Conservation (phyloP, 2,329 filamentous ascomycete species). For the Cladosporium sphaerospermum region DNA sequence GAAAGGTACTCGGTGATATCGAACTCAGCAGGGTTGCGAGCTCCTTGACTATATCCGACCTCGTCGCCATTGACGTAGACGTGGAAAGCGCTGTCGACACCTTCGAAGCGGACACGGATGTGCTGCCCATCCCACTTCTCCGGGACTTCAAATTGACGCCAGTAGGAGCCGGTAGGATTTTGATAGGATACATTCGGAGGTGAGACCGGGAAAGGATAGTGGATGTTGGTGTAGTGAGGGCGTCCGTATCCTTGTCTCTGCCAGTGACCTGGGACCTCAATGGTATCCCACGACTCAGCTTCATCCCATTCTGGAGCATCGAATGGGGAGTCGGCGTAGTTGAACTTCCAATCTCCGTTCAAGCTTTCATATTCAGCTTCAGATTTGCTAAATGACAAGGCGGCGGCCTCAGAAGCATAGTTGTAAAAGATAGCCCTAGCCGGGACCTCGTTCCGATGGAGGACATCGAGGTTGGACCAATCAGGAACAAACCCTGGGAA, state of each 20-base stretch:
- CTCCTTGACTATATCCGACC: conserved; percentile 62
- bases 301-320: conserved; percentile 6
- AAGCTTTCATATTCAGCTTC: conserved; percentile 6
- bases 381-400: conserved; percentile 4
- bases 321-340: background rate
- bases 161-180: conserved; percentile 59
- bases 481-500: conserved; percentile 10
- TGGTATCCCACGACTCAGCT: conserved; percentile 40
- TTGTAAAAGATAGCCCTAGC: conserved; percentile 10
- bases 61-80: conserved; percentile 58
- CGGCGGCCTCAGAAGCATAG: conserved; percentile 7
- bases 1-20: conserved; percentile 52
- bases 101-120: conserved; percentile 60
- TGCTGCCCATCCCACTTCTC: conserved; percentile 44
- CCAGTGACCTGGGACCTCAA: conserved; percentile 62
- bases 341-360: conserved; percentile 7
- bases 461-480: conserved; percentile 11
- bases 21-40: conserved; percentile 63
- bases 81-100: conserved; percentile 64
- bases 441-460: conserved; percentile 7
- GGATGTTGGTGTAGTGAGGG: conserved; percentile 63
- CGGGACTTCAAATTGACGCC: conserved; percentile 49
- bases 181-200: conserved; percentile 56
- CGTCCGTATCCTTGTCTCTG: conserved; percentile 63
- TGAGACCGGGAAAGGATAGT: conserved; percentile 58